Percentiles rank a stretch among this genome's conserved stretches.
phyloP scores from a whole-genome alignment of 345 rosid species.

The Lagerstroemia speciosa region DNA sequence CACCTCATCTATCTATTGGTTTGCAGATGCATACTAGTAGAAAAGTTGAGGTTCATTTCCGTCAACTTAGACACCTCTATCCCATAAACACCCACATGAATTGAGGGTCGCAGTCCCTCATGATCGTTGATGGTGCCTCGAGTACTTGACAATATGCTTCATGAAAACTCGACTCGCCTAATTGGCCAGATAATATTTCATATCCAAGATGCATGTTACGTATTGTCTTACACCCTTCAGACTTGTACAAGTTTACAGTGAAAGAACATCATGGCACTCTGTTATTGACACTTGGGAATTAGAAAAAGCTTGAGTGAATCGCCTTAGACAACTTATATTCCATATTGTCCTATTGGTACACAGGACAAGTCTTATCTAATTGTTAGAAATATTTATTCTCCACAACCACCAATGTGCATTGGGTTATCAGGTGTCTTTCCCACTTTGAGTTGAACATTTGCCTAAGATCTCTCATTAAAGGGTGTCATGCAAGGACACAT shows the following conservation, averaged over 20 bases:
- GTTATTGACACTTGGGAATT: neutral
- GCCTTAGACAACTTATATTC: neutral
- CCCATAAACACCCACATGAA: neutral
- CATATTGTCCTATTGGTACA: constrained; percentile 3
- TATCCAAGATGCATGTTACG: no score
- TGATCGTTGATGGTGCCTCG: neutral
- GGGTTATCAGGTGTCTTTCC: no score
- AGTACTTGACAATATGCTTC: neutral
- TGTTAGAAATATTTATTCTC: no score
- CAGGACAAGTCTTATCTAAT: neutral
- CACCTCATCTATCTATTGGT: neutral
- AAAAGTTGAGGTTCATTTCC: neutral
- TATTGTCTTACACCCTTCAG: neutral
- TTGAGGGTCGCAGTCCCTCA: neutral
- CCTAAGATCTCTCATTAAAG: no score
- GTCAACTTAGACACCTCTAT: neutral
- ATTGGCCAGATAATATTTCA: no score
- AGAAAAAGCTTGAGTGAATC: neutral
- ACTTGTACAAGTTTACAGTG: neutral
- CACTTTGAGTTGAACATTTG: no score
- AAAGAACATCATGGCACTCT: neutral
- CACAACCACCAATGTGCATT: neutral
- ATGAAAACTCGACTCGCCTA: no score
- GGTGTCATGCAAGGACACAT: no score
- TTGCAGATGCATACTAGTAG: neutral